These are phyloP conservation scores for Calonectria pseudoturangicola DNA, from an alignment of 2,329 filamentous ascomycete species.

Conservation along the genomic window DNA sequence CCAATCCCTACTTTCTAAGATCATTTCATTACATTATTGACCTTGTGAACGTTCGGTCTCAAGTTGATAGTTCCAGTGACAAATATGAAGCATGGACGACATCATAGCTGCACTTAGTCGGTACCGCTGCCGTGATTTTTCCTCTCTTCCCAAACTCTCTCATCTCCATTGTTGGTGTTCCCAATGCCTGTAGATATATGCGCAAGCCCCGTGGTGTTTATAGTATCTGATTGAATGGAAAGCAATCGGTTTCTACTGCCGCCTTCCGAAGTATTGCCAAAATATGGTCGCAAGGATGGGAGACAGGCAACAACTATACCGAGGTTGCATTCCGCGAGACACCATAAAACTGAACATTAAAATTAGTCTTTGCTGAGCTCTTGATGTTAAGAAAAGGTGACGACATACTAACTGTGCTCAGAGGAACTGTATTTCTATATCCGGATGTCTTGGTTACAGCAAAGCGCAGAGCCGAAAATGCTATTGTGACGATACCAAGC, in stretches of 20 bases:
- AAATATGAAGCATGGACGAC: too few relatives aligned
- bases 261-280: not conserved
- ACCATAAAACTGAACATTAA: not conserved
- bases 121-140: not conserved
- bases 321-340: conserved; percentile 1
- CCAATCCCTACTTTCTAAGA: not conserved
- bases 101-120: not conserved
- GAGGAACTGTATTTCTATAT: not conserved
- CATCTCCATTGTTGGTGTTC: not conserved
- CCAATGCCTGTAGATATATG: not conserved
- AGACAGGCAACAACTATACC: conserved; percentile 7
- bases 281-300: not conserved
- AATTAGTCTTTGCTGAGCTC: too few relatives aligned
- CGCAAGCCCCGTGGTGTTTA: not conserved
- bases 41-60: too few relatives aligned
- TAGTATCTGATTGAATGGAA: not conserved
- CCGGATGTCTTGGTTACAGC: not conserved
- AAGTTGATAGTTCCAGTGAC: not conserved
- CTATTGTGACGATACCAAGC: not conserved
- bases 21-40: too few relatives aligned
- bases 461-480: not conserved
- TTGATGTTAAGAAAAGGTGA: not conserved
- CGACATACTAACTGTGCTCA: not conserved
- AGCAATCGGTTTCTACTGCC: not conserved
- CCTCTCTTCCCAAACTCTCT: not conserved